phyloP scores from a whole-genome alignment of 83 land plant genomes.

The Thuja plicata region DNA sequence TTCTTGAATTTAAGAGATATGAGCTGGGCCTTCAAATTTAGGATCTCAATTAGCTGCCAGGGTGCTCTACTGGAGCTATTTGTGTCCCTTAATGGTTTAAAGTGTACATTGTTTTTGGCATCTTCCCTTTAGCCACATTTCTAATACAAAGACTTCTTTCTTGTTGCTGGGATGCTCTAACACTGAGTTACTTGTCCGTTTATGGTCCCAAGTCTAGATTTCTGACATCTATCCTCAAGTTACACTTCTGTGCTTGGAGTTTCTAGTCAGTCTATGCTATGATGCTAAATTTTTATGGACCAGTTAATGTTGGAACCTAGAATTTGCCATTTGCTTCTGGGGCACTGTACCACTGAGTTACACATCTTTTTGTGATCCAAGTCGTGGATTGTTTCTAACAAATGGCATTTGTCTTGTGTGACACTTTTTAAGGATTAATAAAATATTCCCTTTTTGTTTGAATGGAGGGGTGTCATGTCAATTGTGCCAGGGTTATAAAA shows the following conservation, averaged over 20 bases:
- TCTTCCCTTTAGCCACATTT: not conserved
- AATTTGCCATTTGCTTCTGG: not conserved
- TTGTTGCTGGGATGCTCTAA: not conserved
- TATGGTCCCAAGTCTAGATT: not conserved
- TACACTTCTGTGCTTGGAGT: not conserved
- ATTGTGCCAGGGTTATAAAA: not conserved
- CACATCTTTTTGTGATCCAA: not conserved
- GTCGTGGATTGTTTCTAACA: not conserved
- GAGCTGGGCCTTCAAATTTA: not conserved
- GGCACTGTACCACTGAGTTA: not conserved
- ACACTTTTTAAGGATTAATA: not conserved
- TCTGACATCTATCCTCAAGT: not conserved
- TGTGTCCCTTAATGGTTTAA: not conserved
- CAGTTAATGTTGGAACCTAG: not conserved
- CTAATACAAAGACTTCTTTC: not conserved
- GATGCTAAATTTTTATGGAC: not conserved
- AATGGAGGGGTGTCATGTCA: not conserved
- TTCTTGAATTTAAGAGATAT: not conserved
- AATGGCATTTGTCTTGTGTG: not conserved
- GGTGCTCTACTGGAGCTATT: not conserved
- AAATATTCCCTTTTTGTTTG: not conserved
- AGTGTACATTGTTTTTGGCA: not conserved
- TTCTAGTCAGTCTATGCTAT: not conserved
- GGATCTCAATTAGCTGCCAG: not conserved
- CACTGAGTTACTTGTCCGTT: not conserved